Base-by-base conservation (phyloP, 2,329 filamentous ascomycete genomes). In the Cryphonectria naterciae region DNA sequence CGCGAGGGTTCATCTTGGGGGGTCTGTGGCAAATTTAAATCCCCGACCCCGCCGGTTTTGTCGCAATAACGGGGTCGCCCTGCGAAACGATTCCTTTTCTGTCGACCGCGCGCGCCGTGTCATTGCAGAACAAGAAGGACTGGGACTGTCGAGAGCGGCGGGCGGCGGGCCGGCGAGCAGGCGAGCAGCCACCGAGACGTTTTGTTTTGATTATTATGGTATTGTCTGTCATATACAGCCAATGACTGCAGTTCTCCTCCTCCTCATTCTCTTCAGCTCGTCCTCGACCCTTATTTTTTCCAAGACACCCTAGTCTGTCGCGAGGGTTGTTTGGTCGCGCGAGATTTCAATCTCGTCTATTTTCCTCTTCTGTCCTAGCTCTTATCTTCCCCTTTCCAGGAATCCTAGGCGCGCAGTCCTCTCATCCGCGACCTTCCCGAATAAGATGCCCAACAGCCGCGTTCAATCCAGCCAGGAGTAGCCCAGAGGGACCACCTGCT, bases 371-470 rank as follows among this genome's bases (percentile, higher is more conserved):
- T 13, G 63, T 56, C n/a, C 32, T 72, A 70, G 65, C 32, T 35
- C 63, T 32, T 43, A 71, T 68, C 52, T 65, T 46, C 62, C 68
- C 68, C 68, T 63, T 70, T 72, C 69, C 43, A 49, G 19, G 28
- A 32, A 25, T 70, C 65, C 65, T 56, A 68, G 61, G 66, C 62
- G 61, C 65, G 43, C 68, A 46, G 28, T 67, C 60, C 49, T 25
- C 22, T 17, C 43, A 63, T 64, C 54, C 60, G 58, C 63, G 67
- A 71, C 70, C 70, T 72, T 70, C 70, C 70, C 60, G 28, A 62
- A 62, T 60, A 68, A 67, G 70, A 49, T 61, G 63, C 64, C 63
- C 61, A 52, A 68, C 61, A 66, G 46, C 70, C 70, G 63, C 68
- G 65, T 41, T 32, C 28, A 28, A 35, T 52, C 10, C n/a, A 25